These are phyloP conservation scores for Clavispora asparagi DNA, from an alignment of 805 yeast genomes.

Conservation along the genomic window DNA sequence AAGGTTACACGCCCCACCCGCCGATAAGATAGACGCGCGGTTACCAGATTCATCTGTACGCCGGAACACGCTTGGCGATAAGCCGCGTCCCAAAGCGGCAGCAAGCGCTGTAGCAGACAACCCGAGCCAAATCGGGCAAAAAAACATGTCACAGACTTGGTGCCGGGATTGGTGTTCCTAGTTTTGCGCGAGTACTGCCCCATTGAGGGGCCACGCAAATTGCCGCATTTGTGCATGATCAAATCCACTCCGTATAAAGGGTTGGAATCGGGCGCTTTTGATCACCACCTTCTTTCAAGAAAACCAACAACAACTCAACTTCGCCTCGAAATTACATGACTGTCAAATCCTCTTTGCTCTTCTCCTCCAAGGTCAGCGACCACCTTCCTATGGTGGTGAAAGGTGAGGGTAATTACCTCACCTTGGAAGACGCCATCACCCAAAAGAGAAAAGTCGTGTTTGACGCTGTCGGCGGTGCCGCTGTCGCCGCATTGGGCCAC, in stretches of 20 bases:
- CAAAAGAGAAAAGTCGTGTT: constrained; percentile 8
- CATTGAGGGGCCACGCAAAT: neutral
- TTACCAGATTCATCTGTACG: neutral
- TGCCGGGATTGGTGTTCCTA: neutral
- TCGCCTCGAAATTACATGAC: constrained; percentile 4
- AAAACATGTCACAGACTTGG: neutral
- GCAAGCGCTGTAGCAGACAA: neutral
- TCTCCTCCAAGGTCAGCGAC: constrained; percentile 11
- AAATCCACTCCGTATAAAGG: neutral
- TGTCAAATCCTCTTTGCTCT: constrained; percentile 10
- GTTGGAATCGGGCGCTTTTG: neutral
- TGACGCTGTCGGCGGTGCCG: constrained; percentile 16
- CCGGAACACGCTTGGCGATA: neutral
- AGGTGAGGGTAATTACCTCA: constrained; percentile 11
- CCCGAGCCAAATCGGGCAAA: neutral
- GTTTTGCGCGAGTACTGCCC: neutral
- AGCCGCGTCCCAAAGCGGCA: neutral
- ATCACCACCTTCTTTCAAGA: neutral
- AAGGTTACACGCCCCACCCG: too few species aligned
- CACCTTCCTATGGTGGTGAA: constrained; percentile 14
- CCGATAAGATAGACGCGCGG: too few species aligned
- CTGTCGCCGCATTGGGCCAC: constrained; percentile 13
- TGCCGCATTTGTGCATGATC: neutral
- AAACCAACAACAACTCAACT: neutral
- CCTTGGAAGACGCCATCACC: constrained; percentile 10